A percentile compares a stretch with the other conserved stretches of the same genome.
These are phyloP conservation scores for Laburnicola sp. DNA, from an alignment of 2,329 filamentous ascomycete species.

Conservation along the genomic window DNA sequence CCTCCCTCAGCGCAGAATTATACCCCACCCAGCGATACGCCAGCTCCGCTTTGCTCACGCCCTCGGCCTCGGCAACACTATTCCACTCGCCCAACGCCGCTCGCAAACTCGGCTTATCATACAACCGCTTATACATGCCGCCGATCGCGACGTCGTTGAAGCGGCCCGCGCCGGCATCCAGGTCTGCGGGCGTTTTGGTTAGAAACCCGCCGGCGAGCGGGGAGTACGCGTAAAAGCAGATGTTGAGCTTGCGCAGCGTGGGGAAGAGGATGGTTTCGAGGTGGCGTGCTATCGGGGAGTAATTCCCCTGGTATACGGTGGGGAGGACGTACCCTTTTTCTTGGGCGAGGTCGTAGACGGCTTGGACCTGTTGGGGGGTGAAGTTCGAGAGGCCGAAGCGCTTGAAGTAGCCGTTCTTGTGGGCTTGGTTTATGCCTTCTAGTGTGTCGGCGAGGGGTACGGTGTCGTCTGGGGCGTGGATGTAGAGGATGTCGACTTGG, in stretches of 20 bases:
- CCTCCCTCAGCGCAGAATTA: conserved; percentile 42
- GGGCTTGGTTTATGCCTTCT: conserved; percentile 7
- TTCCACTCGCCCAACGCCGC: conserved; percentile 47
- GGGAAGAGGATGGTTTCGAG: conserved; percentile 46
- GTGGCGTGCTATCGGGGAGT: conserved; percentile 38
- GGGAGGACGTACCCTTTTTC: conserved; percentile 26
- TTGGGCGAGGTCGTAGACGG: conserved; percentile 3
- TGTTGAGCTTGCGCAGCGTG: conserved; percentile 43
- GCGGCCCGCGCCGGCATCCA: conserved; percentile 40
- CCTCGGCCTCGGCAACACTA: conserved; percentile 46
- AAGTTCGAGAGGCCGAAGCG: conserved; percentile 17
- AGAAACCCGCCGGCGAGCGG: conserved; percentile 24
- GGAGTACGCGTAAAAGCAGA: conserved; percentile 44
- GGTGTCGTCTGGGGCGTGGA: conserved; percentile 9
- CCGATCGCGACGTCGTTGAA: conserved; percentile 34
- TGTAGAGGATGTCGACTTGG: conserved; percentile 11
- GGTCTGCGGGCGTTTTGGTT: conserved; percentile 39
- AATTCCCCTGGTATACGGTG: conserved; percentile 48
- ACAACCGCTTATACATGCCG: conserved; percentile 44
- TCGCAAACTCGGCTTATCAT: conserved; percentile 42
- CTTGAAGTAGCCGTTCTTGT: conserved; percentile 12
- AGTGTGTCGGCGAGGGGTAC: conserved; percentile 9
- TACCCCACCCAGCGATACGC: conserved; percentile 52
- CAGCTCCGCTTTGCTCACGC: conserved; percentile 45
- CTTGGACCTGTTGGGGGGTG: conserved; percentile 2